A percentile compares a stretch with the other conserved stretches of the same genome.
phyloP scores from a whole-genome alignment of 257 asterid genomes.

The Catharanthus roseus region DNA sequence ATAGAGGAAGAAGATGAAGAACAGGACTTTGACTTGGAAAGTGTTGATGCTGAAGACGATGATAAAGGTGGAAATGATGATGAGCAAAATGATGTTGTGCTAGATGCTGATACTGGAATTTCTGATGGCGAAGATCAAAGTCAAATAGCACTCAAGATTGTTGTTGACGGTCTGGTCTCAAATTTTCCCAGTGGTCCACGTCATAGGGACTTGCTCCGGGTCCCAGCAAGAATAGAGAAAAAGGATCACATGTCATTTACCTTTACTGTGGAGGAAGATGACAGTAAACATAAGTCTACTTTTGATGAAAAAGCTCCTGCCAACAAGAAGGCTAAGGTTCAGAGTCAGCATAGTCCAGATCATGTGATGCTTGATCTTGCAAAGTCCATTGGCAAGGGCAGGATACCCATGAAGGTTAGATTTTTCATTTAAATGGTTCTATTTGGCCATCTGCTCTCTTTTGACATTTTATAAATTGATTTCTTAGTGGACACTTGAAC shows the following conservation, averaged over 20 bases:
- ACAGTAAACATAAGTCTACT: constrained; percentile 30
- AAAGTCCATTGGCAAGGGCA: constrained; percentile 77
- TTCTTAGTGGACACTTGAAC: constrained; percentile 16
- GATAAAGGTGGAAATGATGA: constrained; percentile 25
- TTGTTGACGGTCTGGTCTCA: constrained; percentile 52
- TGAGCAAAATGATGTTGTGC: constrained; percentile 34
- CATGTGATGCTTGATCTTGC: constrained; percentile 76
- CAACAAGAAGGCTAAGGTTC: constrained; percentile 59
- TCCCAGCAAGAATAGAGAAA: constrained; percentile 82
- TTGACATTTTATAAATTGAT: constrained; percentile 5
- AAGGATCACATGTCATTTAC: constrained; percentile 64
- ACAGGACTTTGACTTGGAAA: constrained; percentile 24
- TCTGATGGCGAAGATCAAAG: constrained; percentile 51
- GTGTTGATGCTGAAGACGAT: constrained; percentile 24
- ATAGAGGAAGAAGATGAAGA: constrained; percentile 74
- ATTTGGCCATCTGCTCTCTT: constrained; percentile 1
- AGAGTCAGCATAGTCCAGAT: constrained; percentile 54
- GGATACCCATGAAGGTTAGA: constrained; percentile 79
- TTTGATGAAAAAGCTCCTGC: constrained; percentile 44
- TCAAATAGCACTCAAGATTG: constrained; percentile 66
- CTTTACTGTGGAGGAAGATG: constrained; percentile 73
- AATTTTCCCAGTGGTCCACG: constrained; percentile 35
- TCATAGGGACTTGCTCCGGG: constrained; percentile 58
- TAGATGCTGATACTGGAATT: constrained; percentile 45
- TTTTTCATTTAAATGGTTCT: background rate